Percentiles rank a stretch among this genome's conserved stretches.
phyloP scores from a whole-genome alignment of 768 basidiomycete species.

The Suillus subaureus region DNA sequence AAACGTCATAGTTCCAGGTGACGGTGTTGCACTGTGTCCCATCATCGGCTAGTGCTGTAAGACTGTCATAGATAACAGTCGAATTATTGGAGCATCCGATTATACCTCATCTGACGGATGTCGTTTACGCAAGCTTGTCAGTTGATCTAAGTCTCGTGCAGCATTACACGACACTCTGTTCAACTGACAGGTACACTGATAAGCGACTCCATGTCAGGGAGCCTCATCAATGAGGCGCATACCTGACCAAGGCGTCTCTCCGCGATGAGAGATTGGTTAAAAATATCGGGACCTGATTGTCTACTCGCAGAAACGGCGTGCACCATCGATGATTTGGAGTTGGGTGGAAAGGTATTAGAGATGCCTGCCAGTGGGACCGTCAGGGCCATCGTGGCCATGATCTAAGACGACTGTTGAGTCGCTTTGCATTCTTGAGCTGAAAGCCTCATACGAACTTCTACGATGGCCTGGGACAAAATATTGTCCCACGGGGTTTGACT shows the following conservation, averaged over 20 bases:
- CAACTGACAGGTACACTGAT: background rate
- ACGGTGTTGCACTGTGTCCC: conserved; percentile 23
- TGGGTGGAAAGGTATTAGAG: background rate
- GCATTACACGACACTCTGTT: too few relatives aligned
- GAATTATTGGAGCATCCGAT: background rate
- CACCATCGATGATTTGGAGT: background rate
- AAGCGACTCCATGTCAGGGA: background rate
- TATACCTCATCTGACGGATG: background rate
- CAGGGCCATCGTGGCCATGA: background rate
- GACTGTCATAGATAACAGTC: background rate
- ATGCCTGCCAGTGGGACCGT: background rate
- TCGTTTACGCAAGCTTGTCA: background rate
- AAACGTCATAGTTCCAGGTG: background rate
- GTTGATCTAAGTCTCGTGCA: background rate
- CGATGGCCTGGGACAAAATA: background rate
- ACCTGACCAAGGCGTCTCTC: background rate
- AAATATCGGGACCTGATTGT: background rate
- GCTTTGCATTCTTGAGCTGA: background rate
- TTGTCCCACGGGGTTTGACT: background rate
- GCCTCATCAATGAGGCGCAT: background rate
- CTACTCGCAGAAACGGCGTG: background rate
- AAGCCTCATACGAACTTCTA: background rate
- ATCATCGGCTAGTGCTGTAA: background rate
- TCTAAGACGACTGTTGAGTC: background rate
- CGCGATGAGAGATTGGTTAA: background rate